Evolutionary conservation across 176 grass and related monocot species (phyloP).

Genomic region (Canna indica): DNA sequence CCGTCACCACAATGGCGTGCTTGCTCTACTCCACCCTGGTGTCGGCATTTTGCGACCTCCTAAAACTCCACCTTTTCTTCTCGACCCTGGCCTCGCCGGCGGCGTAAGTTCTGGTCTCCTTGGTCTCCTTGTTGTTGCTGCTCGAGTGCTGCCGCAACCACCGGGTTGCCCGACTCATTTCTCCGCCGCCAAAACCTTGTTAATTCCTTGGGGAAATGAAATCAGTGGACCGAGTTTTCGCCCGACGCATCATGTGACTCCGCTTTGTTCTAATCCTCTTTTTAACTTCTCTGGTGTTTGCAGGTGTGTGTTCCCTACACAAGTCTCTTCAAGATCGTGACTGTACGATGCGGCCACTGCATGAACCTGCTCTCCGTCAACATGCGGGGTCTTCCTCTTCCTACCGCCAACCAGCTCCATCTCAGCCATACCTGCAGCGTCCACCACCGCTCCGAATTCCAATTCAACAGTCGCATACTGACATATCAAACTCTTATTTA

Average conservation of each 20-base stretch:
- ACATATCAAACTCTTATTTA: background rate
- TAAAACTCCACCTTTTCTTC: conserved; percentile 75
- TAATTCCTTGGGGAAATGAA: too few relatives aligned
- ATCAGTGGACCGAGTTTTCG: too few relatives aligned
- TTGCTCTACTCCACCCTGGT: conserved; percentile 65
- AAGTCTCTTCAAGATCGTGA: too few relatives aligned
- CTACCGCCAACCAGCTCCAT: too few relatives aligned
- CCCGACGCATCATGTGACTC: too few relatives aligned
- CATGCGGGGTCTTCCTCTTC: too few relatives aligned
- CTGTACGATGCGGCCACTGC: too few relatives aligned
- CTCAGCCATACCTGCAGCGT: too few relatives aligned
- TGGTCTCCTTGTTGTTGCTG: conserved; percentile 21
- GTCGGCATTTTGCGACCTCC: conserved; percentile 32
- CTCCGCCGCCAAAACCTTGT: conserved; percentile 13
- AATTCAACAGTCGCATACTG: background rate
- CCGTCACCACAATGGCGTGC: conserved; percentile 65
- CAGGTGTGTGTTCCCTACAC: too few relatives aligned
- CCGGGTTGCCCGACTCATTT: conserved; percentile 49
- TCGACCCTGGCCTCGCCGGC: conserved; percentile 24
- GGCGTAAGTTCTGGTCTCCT: conserved; percentile 12
- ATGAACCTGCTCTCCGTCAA: too few relatives aligned
- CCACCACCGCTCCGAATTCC: background rate
- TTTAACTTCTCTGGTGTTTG: too few relatives aligned
- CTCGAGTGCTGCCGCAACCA: conserved; percentile 63
- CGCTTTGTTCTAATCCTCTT: too few relatives aligned